Evolutionary conservation across 129 eudicot species (phyloP), one percentile per base, ranked within the genome.

Genomic region (Helichrysum umbraculigerum): DNA sequence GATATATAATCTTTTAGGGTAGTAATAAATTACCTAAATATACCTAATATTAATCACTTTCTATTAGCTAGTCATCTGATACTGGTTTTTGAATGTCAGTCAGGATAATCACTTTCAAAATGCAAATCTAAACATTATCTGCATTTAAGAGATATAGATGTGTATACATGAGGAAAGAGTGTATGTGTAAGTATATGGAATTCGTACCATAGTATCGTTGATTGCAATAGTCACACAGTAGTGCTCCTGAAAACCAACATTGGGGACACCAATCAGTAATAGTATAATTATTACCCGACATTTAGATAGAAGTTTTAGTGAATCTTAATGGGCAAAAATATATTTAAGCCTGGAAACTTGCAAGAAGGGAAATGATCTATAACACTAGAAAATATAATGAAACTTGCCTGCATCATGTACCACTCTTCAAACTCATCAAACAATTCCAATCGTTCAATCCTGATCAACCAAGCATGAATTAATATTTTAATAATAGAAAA

Each of bases 341-440:
- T 15, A 29, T 63, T 29, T 63, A n/a, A 63, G 22, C 35, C 20
- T 25, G 8, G 3, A 64, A 64, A 4, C 29, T 64, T 64, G 6
- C 4, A 10, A 3, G 35, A 66, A 66, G 3, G 21, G 50, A 66
- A 66, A n/a, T 17, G 14, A 33, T 47, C n/a, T 47, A 47, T 71
- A 30, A 51, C 28, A 76, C 22, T 34, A 52, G 30, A 68, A 63
- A 66, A 21, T 62, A 62, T 47, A 44, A 68, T n/a, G 32, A 32
- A 64, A 84, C 96, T 91, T 94, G 87, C 98, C 97, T 94, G 98
- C 98, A 94, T 88, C 98, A 94, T 94, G 79, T 91, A 80, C 98
- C 98, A 94, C 84, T 94, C 98, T 83, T 94, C 98, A 86, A 94
- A 94, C 74, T 94, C 98, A 83, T 94, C 98, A 30, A 94, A 94